Evolutionary conservation across 306 rosid species (phyloP).

Genomic region (Cucumis sativus): Cucumber_9930_V3 NC_026657.2:4156501-4157000

Average conservation of each 20-base stretch:
- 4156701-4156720: neutral
- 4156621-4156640: too few species aligned
- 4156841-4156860: neutral
- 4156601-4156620: too few species aligned
- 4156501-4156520: too few species aligned
- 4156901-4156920: slow-evolving; percentile 71
- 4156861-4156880: slow-evolving; percentile 23
- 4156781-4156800: neutral
- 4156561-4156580: too few species aligned
- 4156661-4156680: too few species aligned
- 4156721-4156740: neutral
- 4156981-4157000: slow-evolving; percentile 24
- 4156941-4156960: slow-evolving; percentile 31
- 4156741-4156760: neutral
- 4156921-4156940: slow-evolving; percentile 77
- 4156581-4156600: too few species aligned
- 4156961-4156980: slow-evolving; percentile 31
- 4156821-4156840: neutral
- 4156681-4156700: neutral
- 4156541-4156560: too few species aligned
- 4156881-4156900: slow-evolving; percentile 54
- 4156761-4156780: neutral
- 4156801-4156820: neutral
- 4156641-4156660: too few species aligned
- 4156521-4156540: too few species aligned